Evolutionary conservation across 257 asterid genomes (phyloP), one percentile per base, ranked within the genome.

Genomic region (Forsythia suspensa): DNA sequence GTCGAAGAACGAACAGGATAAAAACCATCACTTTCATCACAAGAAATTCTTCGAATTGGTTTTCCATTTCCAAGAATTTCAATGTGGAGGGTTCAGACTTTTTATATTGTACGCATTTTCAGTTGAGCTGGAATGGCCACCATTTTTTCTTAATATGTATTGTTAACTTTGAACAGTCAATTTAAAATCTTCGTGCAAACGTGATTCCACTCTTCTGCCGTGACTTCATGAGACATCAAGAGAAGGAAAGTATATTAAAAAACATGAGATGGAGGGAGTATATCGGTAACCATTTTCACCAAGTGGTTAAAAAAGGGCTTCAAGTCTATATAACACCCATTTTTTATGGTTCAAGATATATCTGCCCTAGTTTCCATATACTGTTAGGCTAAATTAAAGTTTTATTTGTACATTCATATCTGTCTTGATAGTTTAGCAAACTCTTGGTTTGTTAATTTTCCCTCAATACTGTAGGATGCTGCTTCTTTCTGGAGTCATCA

Each of bases 401-500:
- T 59, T 59, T 73, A 41, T 52, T 2, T 59, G n/a, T n/a, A n/a
- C n/a, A n/a, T n/a, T n/a, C n/a, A n/a, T n/a, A n/a, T n/a, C n/a
- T n/a, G n/a, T n/a, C n/a, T n/a, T n/a, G n/a, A 8, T 12, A 70
- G 48, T 61, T 55, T 73, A 42, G 55, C 38, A 77, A 75, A 18
- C 61, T 77, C 39, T 78, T 46, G 40, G 46, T 75, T 39, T 65
- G 16, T 69, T 43, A 57, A 76, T 74, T 79, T 77, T 59, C 73
- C 43, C 61, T 77, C 70, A n/a, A 48, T 29, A 68, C 75, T 81
- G 80, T 80, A 96, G 99, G 98, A 96, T 82, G 98, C 99, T 80
- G 97, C 97, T 82, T 87, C 96, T 72, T 94, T 94, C 87, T 96
- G 99, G 99, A 88, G 90, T 86, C 97, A 96, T 85, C 98, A 96